phyloP scores from a whole-genome alignment of 2,329 filamentous ascomycete species.

The Ophiostoma himal-ulmi region DNA sequence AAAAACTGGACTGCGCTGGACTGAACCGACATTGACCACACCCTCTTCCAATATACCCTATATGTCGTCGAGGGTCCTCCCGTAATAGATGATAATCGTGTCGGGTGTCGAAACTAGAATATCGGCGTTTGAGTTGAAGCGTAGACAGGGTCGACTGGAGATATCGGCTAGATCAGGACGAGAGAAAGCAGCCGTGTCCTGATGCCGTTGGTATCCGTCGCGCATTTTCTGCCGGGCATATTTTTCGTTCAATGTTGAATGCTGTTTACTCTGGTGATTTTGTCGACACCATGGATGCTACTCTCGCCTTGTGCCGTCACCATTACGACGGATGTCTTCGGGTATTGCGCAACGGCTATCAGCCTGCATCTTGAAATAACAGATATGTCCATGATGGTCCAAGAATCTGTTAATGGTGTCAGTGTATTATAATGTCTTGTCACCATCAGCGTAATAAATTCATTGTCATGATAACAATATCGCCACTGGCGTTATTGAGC shows the following conservation, averaged over 20 bases:
- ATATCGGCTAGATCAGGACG: not conserved
- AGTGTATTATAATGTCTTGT: too few species aligned
- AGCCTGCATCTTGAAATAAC: not conserved
- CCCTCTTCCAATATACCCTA: not conserved
- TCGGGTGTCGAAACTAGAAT: not conserved
- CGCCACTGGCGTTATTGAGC: not conserved
- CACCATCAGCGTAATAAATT: not conserved
- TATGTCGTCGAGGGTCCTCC: not conserved
- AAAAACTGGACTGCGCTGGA: not conserved
- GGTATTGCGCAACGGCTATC: not conserved
- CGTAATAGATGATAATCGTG: not conserved
- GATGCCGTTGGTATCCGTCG: not conserved
- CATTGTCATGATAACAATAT: not conserved
- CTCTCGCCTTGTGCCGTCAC: not conserved
- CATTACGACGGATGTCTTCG: not conserved
- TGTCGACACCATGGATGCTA: not conserved
- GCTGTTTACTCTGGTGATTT: not conserved
- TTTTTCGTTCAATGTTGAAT: not conserved
- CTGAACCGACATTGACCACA: not conserved
- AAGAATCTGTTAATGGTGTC: not conserved
- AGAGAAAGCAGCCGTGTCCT: not conserved
- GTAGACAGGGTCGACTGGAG: not conserved
- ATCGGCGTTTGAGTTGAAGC: not conserved
- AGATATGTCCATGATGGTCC: not conserved
- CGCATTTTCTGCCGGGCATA: not conserved